A percentile compares a stretch with the other conserved stretches of the same genome.
Evolutionary conservation across 2,329 filamentous ascomycete species (phyloP).

Genomic region (Ophiosphaerella herpotricha): DNA sequence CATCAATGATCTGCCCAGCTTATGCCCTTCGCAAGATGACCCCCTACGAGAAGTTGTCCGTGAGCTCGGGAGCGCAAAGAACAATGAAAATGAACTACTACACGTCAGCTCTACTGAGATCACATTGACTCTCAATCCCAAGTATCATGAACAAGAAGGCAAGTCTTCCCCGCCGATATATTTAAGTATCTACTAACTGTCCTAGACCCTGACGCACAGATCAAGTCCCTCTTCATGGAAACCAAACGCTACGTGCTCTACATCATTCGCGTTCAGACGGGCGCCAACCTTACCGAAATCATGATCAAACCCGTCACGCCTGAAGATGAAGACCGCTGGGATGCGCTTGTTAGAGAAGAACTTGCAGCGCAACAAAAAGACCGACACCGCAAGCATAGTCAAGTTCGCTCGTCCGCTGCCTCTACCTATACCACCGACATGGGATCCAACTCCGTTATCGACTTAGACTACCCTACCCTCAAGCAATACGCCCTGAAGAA

Average conservation of each 20-base stretch:
- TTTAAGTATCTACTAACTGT: constrained; percentile 25
- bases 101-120: constrained; percentile 87
- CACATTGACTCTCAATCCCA: constrained; percentile 85
- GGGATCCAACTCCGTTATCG: constrained; percentile 64
- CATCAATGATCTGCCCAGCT: constrained; percentile 73
- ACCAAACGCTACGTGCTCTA: constrained; percentile 97
- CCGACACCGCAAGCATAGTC: constrained; percentile 56
- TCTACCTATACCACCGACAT: constrained; percentile 70
- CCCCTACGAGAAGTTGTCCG: constrained; percentile 88
- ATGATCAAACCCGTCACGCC: constrained; percentile 84
- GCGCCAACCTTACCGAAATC: constrained; percentile 90
- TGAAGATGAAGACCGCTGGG: constrained; percentile 91
- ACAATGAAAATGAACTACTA: constrained; percentile 90
- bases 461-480: constrained; percentile 90
- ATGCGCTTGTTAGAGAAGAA: constrained; percentile 78
- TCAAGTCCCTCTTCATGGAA: constrained; percentile 95
- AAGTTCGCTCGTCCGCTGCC: constrained; percentile 80
- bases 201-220: constrained; percentile 83
- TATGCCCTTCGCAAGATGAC: constrained; percentile 84
- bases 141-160: constrained; percentile 82
- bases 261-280: constrained; percentile 95
- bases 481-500: constrained; percentile 95
- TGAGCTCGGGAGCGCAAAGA: constrained; percentile 94
- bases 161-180: constrained; percentile 22
- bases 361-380: constrained; percentile 55